Evolutionary conservation across 306 rosid species (phyloP).

Genomic region (Psophocarpus tetragonolobus): DNA sequence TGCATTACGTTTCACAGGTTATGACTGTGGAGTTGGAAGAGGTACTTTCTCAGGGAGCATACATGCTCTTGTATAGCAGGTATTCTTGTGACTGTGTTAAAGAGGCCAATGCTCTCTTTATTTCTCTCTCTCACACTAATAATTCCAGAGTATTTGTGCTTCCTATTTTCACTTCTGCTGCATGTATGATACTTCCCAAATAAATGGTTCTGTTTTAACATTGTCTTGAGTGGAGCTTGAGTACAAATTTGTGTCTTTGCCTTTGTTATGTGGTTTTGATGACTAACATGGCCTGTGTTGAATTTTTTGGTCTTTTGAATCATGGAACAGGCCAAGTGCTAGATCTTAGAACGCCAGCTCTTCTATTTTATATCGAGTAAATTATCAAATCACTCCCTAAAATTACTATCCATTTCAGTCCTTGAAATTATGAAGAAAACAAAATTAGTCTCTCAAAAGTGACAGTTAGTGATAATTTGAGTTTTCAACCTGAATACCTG

Average conservation of each 20-base stretch:
- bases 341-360: background rate
- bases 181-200: background rate
- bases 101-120: conserved; percentile 20
- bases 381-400: background rate
- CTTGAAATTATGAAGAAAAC: background rate
- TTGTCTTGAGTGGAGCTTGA: background rate
- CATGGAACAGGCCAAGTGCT: background rate
- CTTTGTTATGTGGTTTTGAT: background rate
- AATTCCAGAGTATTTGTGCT: background rate
- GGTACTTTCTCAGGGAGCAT: conserved; percentile 95
- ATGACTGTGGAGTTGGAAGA: conserved; percentile 74
- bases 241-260: conserved; percentile 5
- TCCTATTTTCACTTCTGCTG: conserved; percentile 21
- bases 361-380: background rate
- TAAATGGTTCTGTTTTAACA: background rate
- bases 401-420: background rate
- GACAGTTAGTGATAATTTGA: background rate
- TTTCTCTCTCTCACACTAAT: background rate
- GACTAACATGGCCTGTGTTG: background rate
- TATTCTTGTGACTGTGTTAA: conserved; percentile 33
- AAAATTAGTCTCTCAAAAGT: background rate
- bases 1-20: conserved; percentile 55
- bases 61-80: conserved; percentile 97
- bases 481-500: background rate
- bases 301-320: background rate